A percentile compares a stretch with the other conserved stretches of the same genome.
Evolutionary conservation across 1,284 basidiomycete genomes (phyloP).

Genomic region (Entoloma clypeatum): DNA sequence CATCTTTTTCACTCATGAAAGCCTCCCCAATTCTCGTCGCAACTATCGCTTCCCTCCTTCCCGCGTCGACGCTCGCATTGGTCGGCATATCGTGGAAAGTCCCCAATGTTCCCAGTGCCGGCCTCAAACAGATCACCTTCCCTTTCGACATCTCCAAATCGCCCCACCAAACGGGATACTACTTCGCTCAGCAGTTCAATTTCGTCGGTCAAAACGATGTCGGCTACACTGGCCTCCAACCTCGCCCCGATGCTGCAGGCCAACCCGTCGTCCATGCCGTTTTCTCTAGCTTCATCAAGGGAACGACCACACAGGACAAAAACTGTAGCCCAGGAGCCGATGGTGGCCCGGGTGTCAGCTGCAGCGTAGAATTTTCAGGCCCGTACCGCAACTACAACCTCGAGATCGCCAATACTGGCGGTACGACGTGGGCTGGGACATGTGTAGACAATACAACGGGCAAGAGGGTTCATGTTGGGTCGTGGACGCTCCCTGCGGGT

Average conservation of each 20-base stretch:
- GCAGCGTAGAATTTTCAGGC: conserved; percentile 2
- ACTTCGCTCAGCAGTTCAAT: conserved; percentile 4
- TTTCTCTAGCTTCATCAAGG: conserved; percentile 3
- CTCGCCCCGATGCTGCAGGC: background rate
- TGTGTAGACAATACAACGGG: background rate
- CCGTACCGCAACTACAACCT: background rate
- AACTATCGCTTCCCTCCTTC: background rate
- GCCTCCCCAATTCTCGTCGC: background rate
- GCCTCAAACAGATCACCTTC: conserved; percentile 5
- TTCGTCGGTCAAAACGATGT: conserved; percentile 1
- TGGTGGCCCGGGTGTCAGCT: conserved; percentile 5
- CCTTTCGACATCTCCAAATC: conserved; percentile 3
- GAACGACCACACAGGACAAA: background rate
- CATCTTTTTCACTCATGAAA: too few species aligned
- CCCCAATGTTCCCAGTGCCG: background rate
- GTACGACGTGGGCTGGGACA: conserved; percentile 6
- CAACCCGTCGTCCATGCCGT: background rate
- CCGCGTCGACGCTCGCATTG: background rate
- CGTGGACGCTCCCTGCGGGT: conserved; percentile 2
- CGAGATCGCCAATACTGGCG: conserved; percentile 1
- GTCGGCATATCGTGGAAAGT: background rate
- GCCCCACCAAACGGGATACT: conserved; percentile 2
- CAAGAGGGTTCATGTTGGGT: conserved; percentile 2
- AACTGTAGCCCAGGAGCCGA: conserved; percentile 1
- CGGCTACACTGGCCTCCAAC: conserved; percentile 4